phyloP scores from a whole-genome alignment of 2,329 filamentous ascomycete genomes.

The Mycosphaerella arachidis region DNA sequence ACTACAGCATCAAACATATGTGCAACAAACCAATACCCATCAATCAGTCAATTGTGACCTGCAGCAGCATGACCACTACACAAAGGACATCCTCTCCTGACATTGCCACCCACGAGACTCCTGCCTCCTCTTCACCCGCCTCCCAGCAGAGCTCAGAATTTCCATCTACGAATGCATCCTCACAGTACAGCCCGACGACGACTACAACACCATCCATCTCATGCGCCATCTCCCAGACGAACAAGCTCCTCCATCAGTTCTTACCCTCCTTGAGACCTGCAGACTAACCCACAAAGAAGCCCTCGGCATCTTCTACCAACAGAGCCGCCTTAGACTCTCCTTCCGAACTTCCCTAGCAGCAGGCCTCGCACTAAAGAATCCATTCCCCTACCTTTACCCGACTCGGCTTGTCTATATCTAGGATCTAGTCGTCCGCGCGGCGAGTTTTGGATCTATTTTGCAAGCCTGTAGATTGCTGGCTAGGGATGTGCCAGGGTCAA shows the following conservation, averaged over 20 bases:
- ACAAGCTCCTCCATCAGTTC: not conserved
- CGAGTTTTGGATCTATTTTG: not conserved
- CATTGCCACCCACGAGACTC: not conserved
- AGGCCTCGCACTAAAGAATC: not conserved
- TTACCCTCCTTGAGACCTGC: not conserved
- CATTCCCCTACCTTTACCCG: not conserved
- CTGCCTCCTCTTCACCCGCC: slow-evolving; percentile 1
- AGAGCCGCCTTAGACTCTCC: not conserved
- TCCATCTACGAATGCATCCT: slow-evolving; percentile 25
- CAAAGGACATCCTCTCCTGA: not conserved
- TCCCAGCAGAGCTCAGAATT: slow-evolving; percentile 26
- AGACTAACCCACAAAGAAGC: not conserved
- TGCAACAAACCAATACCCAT: no score
- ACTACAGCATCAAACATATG: no score
- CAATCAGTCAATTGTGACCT: no score
- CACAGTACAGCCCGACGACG: not conserved
- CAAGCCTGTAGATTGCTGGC: not conserved
- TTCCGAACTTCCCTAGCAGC: not conserved
- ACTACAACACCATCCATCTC: not conserved
- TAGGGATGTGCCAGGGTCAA: not conserved
- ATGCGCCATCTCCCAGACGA: not conserved
- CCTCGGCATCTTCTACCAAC: not conserved
- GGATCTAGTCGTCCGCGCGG: not conserved
- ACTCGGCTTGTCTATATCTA: not conserved
- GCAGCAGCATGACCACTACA: not conserved